Conservation (phyloP, 192 early-diverging fungal species). For the Jimgerdemannia flammicorona region DNA sequence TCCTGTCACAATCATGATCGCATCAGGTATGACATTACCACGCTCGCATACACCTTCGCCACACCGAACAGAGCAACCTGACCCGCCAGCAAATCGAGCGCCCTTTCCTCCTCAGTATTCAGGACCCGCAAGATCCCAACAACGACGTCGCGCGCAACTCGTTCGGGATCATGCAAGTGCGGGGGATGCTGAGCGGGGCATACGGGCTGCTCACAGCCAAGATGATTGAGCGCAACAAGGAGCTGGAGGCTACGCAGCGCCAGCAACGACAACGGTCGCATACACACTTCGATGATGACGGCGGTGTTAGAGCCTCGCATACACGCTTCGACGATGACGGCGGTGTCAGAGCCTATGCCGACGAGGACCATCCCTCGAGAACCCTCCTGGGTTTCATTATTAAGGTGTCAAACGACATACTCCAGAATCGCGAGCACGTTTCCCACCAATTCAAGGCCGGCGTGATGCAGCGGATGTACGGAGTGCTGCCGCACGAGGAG, state of each 20-base stretch:
- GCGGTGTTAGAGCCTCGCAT: neutral
- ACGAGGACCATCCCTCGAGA: too few relatives aligned
- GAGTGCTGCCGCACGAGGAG: too few relatives aligned
- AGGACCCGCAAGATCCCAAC: slow-evolving; percentile 47
- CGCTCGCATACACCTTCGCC: neutral
- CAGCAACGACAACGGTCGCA: neutral
- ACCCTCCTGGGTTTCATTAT: too few relatives aligned
- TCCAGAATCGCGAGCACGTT: too few relatives aligned
- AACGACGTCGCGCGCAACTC: slow-evolving; percentile 41
- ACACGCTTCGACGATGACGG: neutral
- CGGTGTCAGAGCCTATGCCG: neutral
- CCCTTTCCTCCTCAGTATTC: slow-evolving; percentile 37
- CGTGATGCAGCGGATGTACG: too few relatives aligned
- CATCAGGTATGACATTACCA: neutral
- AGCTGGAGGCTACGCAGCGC: neutral
- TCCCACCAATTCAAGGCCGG: too few relatives aligned
- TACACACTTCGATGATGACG: neutral
- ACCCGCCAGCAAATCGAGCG: neutral
- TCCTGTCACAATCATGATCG: slow-evolving; percentile 25
- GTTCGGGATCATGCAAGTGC: neutral
- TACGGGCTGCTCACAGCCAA: neutral
- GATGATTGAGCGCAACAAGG: neutral
- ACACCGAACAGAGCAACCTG: neutral
- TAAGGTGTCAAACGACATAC: too few relatives aligned
- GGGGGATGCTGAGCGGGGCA: neutral